phyloP scores from a whole-genome alignment of 345 rosid species.

The Citrus hindsii region DNA sequence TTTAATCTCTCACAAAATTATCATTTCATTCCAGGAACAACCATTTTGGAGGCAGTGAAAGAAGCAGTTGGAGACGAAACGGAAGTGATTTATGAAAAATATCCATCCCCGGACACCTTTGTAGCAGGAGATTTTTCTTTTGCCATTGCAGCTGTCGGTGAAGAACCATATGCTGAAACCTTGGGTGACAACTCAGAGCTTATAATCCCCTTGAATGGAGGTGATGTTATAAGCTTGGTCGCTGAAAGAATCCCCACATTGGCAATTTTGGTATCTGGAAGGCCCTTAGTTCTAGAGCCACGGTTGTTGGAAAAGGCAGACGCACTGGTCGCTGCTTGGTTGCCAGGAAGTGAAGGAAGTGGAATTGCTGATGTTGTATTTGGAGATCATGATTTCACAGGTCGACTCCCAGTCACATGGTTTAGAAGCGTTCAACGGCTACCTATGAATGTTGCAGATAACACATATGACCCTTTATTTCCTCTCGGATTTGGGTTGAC shows the following conservation, averaged over 20 bases:
- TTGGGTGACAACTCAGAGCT: slow-evolving; percentile 60
- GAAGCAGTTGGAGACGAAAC: slow-evolving; percentile 56
- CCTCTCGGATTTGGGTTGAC: slow-evolving; percentile 68
- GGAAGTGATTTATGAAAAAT: slow-evolving; percentile 55
- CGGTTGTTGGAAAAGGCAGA: slow-evolving; percentile 52
- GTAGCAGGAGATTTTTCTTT: slow-evolving; percentile 40
- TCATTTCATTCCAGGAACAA: slow-evolving; percentile 48
- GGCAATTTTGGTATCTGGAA: slow-evolving; percentile 63
- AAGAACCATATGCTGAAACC: slow-evolving; percentile 70
- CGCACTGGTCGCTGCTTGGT: slow-evolving; percentile 84
- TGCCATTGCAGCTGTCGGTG: slow-evolving; percentile 81
- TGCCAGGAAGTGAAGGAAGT: slow-evolving; percentile 78
- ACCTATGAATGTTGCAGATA: slow-evolving; percentile 40
- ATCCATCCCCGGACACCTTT: slow-evolving; percentile 59
- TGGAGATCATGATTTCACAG: slow-evolving; percentile 58
- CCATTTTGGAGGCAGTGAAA: slow-evolving; percentile 72
- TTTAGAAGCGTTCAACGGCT: slow-evolving; percentile 49
- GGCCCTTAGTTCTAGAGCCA: slow-evolving; percentile 68
- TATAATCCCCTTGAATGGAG: slow-evolving; percentile 59
- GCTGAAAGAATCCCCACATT: slow-evolving; percentile 64
- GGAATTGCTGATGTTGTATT: slow-evolving; percentile 68
- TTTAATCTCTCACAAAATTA: background rate
- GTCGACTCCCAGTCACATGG: slow-evolving; percentile 78
- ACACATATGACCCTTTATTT: slow-evolving; percentile 58
- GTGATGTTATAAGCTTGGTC: slow-evolving; percentile 39